Evolutionary conservation across 805 yeast species (phyloP).

Genomic region (Candida jianshihensis): DNA sequence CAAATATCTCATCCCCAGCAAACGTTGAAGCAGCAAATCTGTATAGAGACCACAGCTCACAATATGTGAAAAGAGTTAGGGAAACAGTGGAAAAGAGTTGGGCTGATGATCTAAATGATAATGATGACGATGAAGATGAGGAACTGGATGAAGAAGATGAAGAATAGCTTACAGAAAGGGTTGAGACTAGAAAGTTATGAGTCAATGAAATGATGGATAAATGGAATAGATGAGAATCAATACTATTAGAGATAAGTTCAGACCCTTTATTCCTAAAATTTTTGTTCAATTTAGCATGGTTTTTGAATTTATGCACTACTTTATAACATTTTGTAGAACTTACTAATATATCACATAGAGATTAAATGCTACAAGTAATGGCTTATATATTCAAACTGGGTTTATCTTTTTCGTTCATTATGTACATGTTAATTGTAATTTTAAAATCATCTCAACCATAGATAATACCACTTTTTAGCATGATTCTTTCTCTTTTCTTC

Average conservation of each 20-base stretch:
- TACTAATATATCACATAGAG: too few relatives aligned
- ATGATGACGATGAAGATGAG: slow-evolving; percentile 34
- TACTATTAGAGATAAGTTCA: background rate
- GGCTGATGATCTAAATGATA: slow-evolving; percentile 71
- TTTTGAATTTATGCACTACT: too few relatives aligned
- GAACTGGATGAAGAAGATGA: slow-evolving; percentile 2
- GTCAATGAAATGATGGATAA: too few relatives aligned
- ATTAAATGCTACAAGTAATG: too few relatives aligned
- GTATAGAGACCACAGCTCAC: slow-evolving; percentile 90
- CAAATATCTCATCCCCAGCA: slow-evolving; percentile 94
- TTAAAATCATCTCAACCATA: slow-evolving; percentile 18
- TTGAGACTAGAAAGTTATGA: too few relatives aligned
- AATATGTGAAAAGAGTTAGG: slow-evolving; percentile 83
- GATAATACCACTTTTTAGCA: slow-evolving; percentile 20
- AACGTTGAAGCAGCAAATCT: slow-evolving; percentile 96
- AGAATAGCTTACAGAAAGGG: too few relatives aligned
- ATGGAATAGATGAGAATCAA: background rate
- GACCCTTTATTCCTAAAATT: too few relatives aligned
- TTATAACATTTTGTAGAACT: too few relatives aligned
- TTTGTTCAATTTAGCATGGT: too few relatives aligned
- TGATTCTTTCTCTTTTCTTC: slow-evolving; percentile 1
- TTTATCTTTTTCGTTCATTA: background rate
- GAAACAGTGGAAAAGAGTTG: slow-evolving; percentile 94
- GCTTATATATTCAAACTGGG: too few relatives aligned
- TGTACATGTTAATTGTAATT: background rate